Evolutionary conservation across 495 filamentous ascomycete genomes (phyloP).

Genomic region (Melanomma pulvis-pyrius): DNA sequence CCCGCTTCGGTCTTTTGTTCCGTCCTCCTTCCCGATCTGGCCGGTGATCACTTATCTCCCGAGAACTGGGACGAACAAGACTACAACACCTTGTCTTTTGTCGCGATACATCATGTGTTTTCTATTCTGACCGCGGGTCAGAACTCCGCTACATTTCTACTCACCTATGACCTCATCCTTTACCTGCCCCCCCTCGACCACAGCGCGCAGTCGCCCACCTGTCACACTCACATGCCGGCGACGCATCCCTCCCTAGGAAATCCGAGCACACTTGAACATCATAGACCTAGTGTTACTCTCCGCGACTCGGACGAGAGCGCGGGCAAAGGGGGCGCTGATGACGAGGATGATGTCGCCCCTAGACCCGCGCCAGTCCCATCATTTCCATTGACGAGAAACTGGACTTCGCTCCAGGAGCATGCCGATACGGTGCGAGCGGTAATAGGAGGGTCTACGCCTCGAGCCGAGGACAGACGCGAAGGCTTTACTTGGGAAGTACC

Average conservation of each 20-base stretch:
- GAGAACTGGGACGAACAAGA: background rate
- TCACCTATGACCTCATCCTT: background rate
- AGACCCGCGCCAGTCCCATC: background rate
- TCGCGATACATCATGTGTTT: background rate
- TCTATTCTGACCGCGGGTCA: background rate
- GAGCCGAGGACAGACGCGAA: slow-evolving; percentile 1
- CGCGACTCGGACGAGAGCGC: background rate
- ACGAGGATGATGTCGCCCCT: background rate
- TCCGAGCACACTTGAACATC: background rate
- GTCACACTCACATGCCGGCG: background rate
- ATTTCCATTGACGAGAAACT: slow-evolving; percentile 3
- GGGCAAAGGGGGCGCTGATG: background rate
- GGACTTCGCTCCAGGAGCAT: slow-evolving; percentile 19
- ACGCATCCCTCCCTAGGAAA: background rate
- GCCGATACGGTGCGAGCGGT: background rate
- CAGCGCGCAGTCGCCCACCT: background rate
- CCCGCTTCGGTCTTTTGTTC: background rate
- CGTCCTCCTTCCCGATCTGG: background rate
- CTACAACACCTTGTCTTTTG: background rate
- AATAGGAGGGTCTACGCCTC: background rate
- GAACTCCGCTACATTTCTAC: background rate
- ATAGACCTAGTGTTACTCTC: background rate
- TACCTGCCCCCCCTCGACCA: background rate
- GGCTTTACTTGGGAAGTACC: slow-evolving; percentile 22
- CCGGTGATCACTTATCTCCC: background rate